phyloP scores from a whole-genome alignment of 257 asterid genomes.

The Solanum appendiculatum region DNA sequence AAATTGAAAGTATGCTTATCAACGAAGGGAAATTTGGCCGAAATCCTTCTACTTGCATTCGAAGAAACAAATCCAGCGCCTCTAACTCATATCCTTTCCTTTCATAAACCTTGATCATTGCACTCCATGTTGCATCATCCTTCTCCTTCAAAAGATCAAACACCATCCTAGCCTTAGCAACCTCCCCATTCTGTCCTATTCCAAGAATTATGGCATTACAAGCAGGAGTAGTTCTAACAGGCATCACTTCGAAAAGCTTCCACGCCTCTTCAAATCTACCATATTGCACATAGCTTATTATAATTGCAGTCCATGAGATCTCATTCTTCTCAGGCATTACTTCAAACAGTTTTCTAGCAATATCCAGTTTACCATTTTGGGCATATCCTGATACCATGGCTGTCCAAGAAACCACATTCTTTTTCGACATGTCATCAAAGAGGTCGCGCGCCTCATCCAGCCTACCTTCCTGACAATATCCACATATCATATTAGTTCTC shows the following conservation, averaged over 20 bases:
- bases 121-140: slow-evolving; percentile 64
- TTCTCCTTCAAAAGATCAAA: slow-evolving; percentile 49
- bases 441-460: slow-evolving; percentile 57
- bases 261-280: slow-evolving; percentile 57
- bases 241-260: slow-evolving; percentile 54
- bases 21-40: slow-evolving; percentile 46
- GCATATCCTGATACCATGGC: slow-evolving; percentile 63
- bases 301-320: slow-evolving; percentile 76
- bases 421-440: slow-evolving; percentile 41
- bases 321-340: slow-evolving; percentile 77
- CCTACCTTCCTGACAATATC: slow-evolving; percentile 51
- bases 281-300: slow-evolving; percentile 44
- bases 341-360: slow-evolving; percentile 69
- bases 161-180: slow-evolving; percentile 33
- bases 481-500: slow-evolving; percentile 63
- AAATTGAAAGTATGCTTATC: slow-evolving; percentile 54
- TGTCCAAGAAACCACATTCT: slow-evolving; percentile 70
- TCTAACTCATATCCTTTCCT: slow-evolving; percentile 53
- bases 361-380: slow-evolving; percentile 52
- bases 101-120: slow-evolving; percentile 58
- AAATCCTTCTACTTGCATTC: slow-evolving; percentile 47
- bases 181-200: slow-evolving; percentile 44
- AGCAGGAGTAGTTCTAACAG: slow-evolving; percentile 33
- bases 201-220: slow-evolving; percentile 56
- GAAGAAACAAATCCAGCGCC: slow-evolving; percentile 41